These are phyloP conservation scores for Rubus idaeus DNA, from an alignment of 306 rosid genomes.

Conservation along the genomic window DNA sequence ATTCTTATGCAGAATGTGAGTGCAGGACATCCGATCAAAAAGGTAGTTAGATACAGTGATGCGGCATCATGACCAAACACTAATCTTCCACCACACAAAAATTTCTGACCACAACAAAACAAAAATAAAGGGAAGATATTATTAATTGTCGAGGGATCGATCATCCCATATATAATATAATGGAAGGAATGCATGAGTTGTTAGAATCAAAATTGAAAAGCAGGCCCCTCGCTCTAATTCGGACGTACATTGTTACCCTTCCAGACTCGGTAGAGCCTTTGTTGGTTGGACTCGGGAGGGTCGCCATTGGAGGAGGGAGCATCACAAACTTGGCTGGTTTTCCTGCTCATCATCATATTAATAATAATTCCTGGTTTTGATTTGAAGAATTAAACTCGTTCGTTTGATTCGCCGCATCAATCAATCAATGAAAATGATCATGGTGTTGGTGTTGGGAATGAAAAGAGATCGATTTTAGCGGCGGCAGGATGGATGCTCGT, in stretches of 20 bases:
- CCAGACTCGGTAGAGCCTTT: constrained; percentile 64
- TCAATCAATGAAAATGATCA: not conserved
- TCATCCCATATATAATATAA: too few relatives aligned
- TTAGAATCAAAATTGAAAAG: not conserved
- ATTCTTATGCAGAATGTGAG: constrained; percentile 71
- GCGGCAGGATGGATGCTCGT: not conserved
- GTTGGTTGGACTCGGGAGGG: constrained; percentile 25
- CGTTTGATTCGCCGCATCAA: not conserved
- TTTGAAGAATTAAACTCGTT: not conserved
- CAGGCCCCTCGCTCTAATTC: too few relatives aligned
- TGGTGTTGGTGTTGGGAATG: not conserved
- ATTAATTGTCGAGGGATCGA: too few relatives aligned
- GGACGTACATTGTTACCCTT: constrained; percentile 54
- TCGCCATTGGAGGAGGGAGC: constrained; percentile 39
- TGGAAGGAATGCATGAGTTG: too few relatives aligned
- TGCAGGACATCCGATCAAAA: constrained; percentile 86
- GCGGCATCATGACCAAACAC: constrained; percentile 78
- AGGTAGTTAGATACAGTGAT: constrained; percentile 62
- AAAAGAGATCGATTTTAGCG: not conserved
- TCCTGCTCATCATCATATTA: constrained; percentile 11
- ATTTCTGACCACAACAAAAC: constrained; percentile 53
- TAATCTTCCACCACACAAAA: constrained; percentile 80
- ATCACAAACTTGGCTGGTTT: constrained; percentile 24
- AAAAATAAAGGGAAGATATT: not conserved
- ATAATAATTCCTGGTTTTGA: not conserved